Conservation (phyloP, 192 early-diverging fungal species). For the Coemansia sp. region DNA sequence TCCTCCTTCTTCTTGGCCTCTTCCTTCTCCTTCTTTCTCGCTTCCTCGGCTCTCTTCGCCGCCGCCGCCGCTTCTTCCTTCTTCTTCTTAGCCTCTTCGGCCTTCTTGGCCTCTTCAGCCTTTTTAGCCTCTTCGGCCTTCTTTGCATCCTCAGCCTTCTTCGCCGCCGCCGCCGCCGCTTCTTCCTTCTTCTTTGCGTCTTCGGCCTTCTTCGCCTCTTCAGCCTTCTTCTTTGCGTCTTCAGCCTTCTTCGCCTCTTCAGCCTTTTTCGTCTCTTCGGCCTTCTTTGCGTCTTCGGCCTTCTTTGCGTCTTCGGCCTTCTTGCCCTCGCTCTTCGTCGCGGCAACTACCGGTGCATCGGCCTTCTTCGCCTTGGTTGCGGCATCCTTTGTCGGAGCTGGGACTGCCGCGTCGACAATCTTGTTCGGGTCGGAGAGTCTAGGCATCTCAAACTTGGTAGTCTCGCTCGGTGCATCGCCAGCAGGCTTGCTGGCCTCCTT, state of each 20-base stretch:
- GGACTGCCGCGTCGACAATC: conserved; percentile 16
- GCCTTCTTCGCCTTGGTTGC: conserved; percentile 15
- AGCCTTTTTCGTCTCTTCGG: not conserved
- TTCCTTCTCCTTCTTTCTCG: conserved; percentile 6
- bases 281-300: not conserved
- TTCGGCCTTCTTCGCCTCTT: conserved; percentile 3
- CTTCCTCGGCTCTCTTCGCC: not conserved
- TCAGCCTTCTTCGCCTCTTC: conserved; percentile 1
- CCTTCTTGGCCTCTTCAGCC: conserved; percentile 2
- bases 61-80: conserved; percentile 9
- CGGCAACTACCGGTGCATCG: not conserved
- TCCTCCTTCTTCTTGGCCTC: conserved; percentile 1
- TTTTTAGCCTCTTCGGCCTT: conserved; percentile 9
- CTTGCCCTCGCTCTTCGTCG: conserved; percentile 16
- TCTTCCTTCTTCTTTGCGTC: conserved; percentile 5
- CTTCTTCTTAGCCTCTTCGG: not conserved
- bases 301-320: conserved; percentile 7
- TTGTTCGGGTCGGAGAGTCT: conserved; percentile 19
- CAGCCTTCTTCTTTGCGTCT: not conserved
- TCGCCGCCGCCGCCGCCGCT: not conserved
- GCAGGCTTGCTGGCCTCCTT: conserved; percentile 4
- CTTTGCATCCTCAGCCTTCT: not conserved
- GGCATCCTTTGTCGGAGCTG: conserved; percentile 14
- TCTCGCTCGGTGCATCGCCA: conserved; percentile 1
- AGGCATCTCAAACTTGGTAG: conserved; percentile 8